Evolutionary conservation across 306 rosid species (phyloP).

Genomic region (Quercus glauca): DNA sequence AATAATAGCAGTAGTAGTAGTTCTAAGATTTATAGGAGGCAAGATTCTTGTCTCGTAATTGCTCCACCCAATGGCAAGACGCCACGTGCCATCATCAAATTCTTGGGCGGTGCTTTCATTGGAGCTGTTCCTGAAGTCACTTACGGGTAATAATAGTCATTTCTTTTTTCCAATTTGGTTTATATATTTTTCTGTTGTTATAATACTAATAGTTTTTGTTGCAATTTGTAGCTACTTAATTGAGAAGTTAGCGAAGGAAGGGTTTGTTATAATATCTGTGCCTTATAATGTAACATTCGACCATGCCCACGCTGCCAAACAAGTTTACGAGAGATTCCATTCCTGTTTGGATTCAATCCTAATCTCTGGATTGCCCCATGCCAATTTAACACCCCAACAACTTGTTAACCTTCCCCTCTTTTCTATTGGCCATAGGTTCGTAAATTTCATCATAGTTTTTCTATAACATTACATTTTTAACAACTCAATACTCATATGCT

Average conservation of each 20-base stretch:
- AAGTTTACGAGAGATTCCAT: slow-evolving; percentile 76
- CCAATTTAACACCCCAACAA: slow-evolving; percentile 58
- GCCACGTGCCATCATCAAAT: slow-evolving; percentile 86
- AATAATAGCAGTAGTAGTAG: slow-evolving; percentile 4
- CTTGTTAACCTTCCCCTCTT: slow-evolving; percentile 67
- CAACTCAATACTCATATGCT: too few species aligned
- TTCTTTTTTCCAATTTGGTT: background rate
- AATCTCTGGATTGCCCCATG: slow-evolving; percentile 65
- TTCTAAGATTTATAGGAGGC: slow-evolving; percentile 30
- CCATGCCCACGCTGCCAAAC: slow-evolving; percentile 68
- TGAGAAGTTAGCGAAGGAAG: slow-evolving; percentile 73
- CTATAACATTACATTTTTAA: background rate
- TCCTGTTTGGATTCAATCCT: slow-evolving; percentile 61
- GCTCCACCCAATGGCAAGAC: slow-evolving; percentile 46
- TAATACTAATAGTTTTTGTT: background rate
- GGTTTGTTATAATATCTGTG: slow-evolving; percentile 70
- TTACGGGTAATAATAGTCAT: slow-evolving; percentile 48
- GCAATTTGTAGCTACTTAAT: slow-evolving; percentile 59
- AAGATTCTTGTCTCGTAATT: slow-evolving; percentile 68
- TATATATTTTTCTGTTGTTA: background rate
- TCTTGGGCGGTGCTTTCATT: slow-evolving; percentile 91
- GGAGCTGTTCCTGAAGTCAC: slow-evolving; percentile 96
- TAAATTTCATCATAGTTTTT: background rate
- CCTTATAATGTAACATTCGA: slow-evolving; percentile 94
- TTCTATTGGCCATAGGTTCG: slow-evolving; percentile 88